A percentile compares a stretch with the other conserved stretches of the same genome.
Conservation (phyloP, 805 yeast genomes). For the Lachancea meyersii region DNA sequence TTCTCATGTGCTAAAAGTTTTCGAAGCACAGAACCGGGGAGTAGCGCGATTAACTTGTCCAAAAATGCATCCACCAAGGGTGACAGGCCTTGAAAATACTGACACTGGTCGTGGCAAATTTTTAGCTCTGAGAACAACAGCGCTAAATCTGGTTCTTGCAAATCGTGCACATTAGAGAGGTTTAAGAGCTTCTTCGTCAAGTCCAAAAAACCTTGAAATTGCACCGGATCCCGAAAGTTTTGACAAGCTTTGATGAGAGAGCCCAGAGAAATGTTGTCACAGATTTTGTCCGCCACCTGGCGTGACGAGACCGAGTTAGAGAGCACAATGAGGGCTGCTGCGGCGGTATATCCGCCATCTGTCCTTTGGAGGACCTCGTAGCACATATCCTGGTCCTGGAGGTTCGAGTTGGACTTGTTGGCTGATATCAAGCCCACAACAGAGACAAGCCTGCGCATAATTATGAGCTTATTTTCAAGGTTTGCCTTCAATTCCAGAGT, state of each 20-base stretch:
- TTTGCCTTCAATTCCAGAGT: constrained; percentile 12
- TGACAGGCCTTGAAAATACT: constrained; percentile 21
- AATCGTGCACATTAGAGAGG: constrained; percentile 18
- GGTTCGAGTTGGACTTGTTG: constrained; percentile 18
- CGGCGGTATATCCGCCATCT: constrained; percentile 19
- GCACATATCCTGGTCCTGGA: constrained; percentile 17
- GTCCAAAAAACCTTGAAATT: constrained; percentile 30
- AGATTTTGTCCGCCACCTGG: constrained; percentile 18
- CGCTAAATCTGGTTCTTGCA: constrained; percentile 12
- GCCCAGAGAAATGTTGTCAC: constrained; percentile 12
- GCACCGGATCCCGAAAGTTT: constrained; percentile 27
- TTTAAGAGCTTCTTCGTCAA: constrained; percentile 25
- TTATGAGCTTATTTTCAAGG: constrained; percentile 27
- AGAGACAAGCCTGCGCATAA: constrained; percentile 27
- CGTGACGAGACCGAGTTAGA: constrained; percentile 25
- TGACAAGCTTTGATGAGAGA: constrained; percentile 13
- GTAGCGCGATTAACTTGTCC: constrained; percentile 24
- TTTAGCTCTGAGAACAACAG: constrained; percentile 15
- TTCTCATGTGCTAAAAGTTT: constrained; percentile 5
- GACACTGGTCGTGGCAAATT: constrained; percentile 24
- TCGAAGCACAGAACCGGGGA: constrained; percentile 22
- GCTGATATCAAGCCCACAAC: constrained; percentile 28
- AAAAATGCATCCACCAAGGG: constrained; percentile 21
- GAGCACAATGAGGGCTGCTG: constrained; percentile 23
- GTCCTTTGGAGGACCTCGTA: constrained; percentile 11